Evolutionary conservation across 2,329 filamentous ascomycete species (phyloP), one percentile per base, ranked within the genome.

Genomic region (Rachicladosporium sp.): DNA sequence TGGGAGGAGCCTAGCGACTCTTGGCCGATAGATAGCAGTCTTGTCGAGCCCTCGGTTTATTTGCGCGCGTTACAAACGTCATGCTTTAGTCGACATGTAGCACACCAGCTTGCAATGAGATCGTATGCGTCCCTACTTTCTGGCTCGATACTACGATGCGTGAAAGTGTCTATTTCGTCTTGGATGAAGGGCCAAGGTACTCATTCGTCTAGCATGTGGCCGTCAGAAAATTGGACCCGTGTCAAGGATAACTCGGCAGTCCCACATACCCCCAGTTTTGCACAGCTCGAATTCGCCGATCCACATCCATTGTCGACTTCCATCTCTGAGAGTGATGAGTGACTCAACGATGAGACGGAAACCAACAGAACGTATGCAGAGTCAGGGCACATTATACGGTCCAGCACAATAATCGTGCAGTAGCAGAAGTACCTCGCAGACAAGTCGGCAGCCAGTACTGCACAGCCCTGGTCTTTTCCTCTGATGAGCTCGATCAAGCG

Each of bases 361-460:
- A 37, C 9, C n/a, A 15, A 13, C 9, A 13, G 19, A 36, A 19
- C 19, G n/a, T 10, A 38, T 31, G 15, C 23, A 11, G 5, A 38
- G 12, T 15, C 19, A 33, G 19, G 5, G 29, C 2, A 23, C 10
- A 6, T 23, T 21, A 15, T n/a, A 10, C 11, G 10, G 31, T 10
- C 11, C 21, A 9, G 11, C 11, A 32, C 19, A 38, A 29, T 38
- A 38, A 33, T 38, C 37, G 29, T 33, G 29, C 8, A 38, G 15
- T 10, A 38, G 31, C 10, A 32, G 37, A 27, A 38, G 13, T 7
- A 38, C 31, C 10, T 38, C 37, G 37, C 37, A 38, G 31, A 38
- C 19, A 15, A 38, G 31, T 33, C 19, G 37, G 30, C 37, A 31
- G 37, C 37, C 37, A 33, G n/a, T n/a, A n/a, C n/a, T n/a, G 31